Evolutionary conservation across 176 grass and related monocot genomes (phyloP), one percentile per base, ranked within the genome.

Genomic region (Eleusine indica): DNA sequence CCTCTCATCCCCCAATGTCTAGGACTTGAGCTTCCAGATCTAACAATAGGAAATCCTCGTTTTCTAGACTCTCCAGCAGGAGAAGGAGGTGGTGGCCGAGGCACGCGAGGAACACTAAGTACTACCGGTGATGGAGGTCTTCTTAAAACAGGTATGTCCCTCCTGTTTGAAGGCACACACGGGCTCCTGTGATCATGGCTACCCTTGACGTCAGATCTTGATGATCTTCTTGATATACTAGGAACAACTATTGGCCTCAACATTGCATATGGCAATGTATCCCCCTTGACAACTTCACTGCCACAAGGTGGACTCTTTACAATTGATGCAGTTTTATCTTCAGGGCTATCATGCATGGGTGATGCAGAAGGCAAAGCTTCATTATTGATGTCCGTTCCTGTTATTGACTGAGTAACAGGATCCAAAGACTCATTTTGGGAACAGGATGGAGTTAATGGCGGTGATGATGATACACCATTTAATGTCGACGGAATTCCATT

Each of bases 21-120:
- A 51, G 96, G 96, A 81, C 96, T 98, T 90, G 96, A 95, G 73
- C 96, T 98, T 49, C 96, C 96, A 0, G 96, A 98, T 86, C 96
- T 98, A 88, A 94, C 96, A 73, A 95, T 90, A 10, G 89, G 91
- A 56, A 95, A 95, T 40, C 96, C 96, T 68, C 96, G 81, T 87
- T 93, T 95, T 85, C 88, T 86, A 88, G 85, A 91, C 82, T 92
- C 96, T 68, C 88, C 95, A 60, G 92, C 89, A 35, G 91, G 93
- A 30, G 96, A 94, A 52, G 91, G 96, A 44, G 96, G 96, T 3
- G 96, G 96, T 8, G 91, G 93, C 68, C 89, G 80, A 80, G 96
- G 96, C 46, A 95, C 87, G 3, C 80, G 91, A 82, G 96, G 93
- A 86, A 95, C 96, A 74, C 93, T 93, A 67, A 98, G 90, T 54